These are phyloP conservation scores for Leishmania aethiopica DNA, from an alignment of 208 protist genomes.

Conservation along the genomic window DNA sequence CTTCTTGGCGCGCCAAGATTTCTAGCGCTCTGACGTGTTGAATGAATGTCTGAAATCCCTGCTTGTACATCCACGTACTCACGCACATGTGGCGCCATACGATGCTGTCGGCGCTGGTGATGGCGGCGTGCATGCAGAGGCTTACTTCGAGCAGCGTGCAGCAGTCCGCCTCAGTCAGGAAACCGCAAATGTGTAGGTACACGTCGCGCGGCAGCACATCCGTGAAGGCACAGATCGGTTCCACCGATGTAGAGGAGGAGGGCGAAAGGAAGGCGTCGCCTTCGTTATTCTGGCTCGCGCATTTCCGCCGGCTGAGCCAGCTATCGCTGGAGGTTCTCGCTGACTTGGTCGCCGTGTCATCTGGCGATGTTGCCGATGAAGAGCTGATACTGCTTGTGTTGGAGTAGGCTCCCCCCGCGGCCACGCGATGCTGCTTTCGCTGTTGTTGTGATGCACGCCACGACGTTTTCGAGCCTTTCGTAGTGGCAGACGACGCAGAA, in stretches of 20 bases:
- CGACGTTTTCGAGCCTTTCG: conserved; percentile 1
- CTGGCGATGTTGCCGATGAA: conserved; percentile 2
- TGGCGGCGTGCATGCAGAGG: conserved; percentile 52
- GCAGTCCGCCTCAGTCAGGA: conserved; percentile 54
- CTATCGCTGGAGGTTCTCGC: not conserved
- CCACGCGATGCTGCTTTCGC: not conserved
- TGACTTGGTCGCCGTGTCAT: not conserved
- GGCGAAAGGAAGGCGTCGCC: conserved; percentile 7
- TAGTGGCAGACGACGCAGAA: not conserved
- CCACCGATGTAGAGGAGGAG: conserved; percentile 6
- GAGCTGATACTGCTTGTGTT: not conserved
- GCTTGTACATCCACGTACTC: conserved; percentile 52
- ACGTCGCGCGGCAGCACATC: conserved; percentile 53
- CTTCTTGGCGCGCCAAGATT: conserved; percentile 32
- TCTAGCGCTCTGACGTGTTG: conserved; percentile 31
- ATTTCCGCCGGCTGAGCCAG: not conserved
- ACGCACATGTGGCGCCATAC: conserved; percentile 72
- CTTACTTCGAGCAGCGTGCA: conserved; percentile 66
- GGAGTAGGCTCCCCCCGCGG: not conserved
- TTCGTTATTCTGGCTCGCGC: not conserved
- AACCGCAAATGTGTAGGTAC: conserved; percentile 55
- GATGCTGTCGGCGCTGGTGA: conserved; percentile 53
- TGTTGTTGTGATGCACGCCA: not conserved
- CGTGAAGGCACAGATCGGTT: conserved; percentile 18
- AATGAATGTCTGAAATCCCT: conserved; percentile 64